These are phyloP conservation scores for Aspergillus leporis DNA, from an alignment of 495 filamentous ascomycete genomes.

Conservation along the genomic window DNA sequence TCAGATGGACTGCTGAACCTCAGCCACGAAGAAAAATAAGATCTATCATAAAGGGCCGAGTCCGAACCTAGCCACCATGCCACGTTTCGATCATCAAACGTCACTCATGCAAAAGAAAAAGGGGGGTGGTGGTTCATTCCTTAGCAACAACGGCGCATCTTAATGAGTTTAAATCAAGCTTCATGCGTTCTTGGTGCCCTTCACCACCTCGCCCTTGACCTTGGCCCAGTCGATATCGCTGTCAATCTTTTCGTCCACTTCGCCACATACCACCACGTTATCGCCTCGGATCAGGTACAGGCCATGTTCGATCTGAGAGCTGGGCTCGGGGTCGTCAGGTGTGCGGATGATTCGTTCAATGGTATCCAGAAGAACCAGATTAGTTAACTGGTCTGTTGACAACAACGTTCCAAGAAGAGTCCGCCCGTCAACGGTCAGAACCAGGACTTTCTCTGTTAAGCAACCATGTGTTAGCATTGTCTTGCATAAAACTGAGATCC, in stretches of 20 bases:
- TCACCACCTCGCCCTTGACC: slow-evolving; percentile 83
- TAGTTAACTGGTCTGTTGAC: slow-evolving; percentile 89
- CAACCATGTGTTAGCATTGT: slow-evolving; percentile 29
- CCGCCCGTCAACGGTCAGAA: slow-evolving; percentile 91
- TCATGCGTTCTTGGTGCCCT: slow-evolving; percentile 77
- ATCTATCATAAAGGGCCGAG: neutral
- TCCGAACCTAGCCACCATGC: neutral
- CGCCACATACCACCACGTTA: slow-evolving; percentile 87
- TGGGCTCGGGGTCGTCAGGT: slow-evolving; percentile 77
- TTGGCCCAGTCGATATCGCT: slow-evolving; percentile 84
- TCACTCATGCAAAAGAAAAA: neutral
- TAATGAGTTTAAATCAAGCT: neutral
- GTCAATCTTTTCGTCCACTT: slow-evolving; percentile 88
- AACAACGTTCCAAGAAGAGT: slow-evolving; percentile 81
- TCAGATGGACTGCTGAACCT: neutral
- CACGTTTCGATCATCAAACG: neutral
- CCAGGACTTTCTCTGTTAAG: slow-evolving; percentile 78
- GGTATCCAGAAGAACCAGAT: slow-evolving; percentile 82
- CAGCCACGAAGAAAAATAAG: neutral
- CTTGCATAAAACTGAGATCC: neutral
- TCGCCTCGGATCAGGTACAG: slow-evolving; percentile 92
- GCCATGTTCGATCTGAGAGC: slow-evolving; percentile 78
- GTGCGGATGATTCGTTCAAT: slow-evolving; percentile 88
- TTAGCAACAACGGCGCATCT: neutral
- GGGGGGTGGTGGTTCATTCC: neutral